Evolutionary conservation across 768 basidiomycete genomes (phyloP).

Genomic region (Rubroboletus pulcherrimus): DNA sequence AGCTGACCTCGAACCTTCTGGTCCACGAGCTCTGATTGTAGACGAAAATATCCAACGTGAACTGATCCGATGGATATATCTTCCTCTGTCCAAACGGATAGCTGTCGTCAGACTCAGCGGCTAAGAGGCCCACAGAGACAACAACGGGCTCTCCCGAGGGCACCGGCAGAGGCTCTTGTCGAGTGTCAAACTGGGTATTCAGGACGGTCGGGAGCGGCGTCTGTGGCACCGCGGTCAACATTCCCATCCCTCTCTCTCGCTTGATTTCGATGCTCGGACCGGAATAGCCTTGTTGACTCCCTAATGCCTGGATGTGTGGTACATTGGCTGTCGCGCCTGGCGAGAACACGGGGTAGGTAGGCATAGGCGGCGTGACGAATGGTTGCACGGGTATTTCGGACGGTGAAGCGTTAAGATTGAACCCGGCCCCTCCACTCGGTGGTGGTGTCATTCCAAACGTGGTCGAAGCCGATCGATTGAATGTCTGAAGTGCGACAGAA

Average conservation of each 20-base stretch:
- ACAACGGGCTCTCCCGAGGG: conserved; percentile 54
- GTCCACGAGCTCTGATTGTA: conserved; percentile 78
- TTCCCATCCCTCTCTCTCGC: conserved; percentile 48
- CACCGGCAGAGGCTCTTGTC: conserved; percentile 7
- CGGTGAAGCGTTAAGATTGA: conserved; percentile 2
- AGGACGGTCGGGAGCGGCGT: conserved; percentile 56
- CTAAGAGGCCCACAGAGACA: conserved; percentile 60
- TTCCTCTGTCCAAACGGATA: conserved; percentile 32
- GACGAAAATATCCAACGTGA: conserved; percentile 83
- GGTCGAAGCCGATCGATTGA: conserved; percentile 26
- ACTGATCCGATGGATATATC: conserved; percentile 71
- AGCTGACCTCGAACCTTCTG: conserved; percentile 72
- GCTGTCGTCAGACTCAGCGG: conserved; percentile 18
- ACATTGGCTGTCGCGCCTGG: conserved; percentile 41
- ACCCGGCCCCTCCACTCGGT: conserved; percentile 15
- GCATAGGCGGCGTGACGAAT: conserved; percentile 48
- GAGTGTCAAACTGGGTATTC: conserved; percentile 37
- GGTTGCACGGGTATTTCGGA: conserved; percentile 15
- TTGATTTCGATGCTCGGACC: conserved; percentile 65
- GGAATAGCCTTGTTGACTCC: conserved; percentile 45
- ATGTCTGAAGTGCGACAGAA: conserved; percentile 34
- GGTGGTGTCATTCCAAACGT: conserved; percentile 34
- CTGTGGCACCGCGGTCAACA: conserved; percentile 35
- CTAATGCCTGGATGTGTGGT: conserved; percentile 53
- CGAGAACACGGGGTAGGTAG: conserved; percentile 71